phyloP scores from a whole-genome alignment of 306 rosid species.

The Quercus rubra region DNA sequence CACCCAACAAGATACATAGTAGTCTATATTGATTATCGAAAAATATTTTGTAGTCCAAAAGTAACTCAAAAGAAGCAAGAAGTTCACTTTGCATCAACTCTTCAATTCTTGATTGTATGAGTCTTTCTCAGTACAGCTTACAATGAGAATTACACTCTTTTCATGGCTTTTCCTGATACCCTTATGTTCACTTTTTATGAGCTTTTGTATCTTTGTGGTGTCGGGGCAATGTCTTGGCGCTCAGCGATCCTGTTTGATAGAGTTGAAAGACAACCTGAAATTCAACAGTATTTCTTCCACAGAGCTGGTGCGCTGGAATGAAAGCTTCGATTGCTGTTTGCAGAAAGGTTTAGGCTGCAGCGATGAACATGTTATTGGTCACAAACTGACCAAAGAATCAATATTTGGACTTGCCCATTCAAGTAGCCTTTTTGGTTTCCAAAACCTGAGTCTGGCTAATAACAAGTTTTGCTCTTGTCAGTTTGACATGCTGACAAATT shows the following conservation, averaged over 20 bases:
- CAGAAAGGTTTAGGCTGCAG: constrained; percentile 11
- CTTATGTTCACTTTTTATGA: background rate
- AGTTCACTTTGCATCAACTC: too few species aligned
- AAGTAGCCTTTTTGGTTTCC: background rate
- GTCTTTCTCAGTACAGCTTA: too few species aligned
- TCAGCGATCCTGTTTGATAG: background rate
- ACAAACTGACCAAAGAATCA: background rate
- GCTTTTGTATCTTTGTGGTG: background rate
- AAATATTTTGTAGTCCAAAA: too few species aligned
- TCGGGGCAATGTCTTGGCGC: background rate
- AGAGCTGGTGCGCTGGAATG: background rate
- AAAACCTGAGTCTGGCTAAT: background rate
- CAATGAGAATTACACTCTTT: constrained; percentile 25
- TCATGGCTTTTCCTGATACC: constrained; percentile 1
- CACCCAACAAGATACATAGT: too few species aligned
- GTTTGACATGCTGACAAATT: background rate
- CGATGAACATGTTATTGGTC: background rate
- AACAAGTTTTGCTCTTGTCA: background rate
- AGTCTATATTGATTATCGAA: too few species aligned
- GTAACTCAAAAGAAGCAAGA: too few species aligned
- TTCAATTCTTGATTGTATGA: too few species aligned
- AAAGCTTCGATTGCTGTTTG: background rate
- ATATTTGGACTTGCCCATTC: constrained; percentile 1
- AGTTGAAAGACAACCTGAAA: background rate
- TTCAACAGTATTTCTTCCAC: background rate